Base-by-base conservation (phyloP, 1,284 basidiomycete species). In the Leccinum fuscescens region DNA sequence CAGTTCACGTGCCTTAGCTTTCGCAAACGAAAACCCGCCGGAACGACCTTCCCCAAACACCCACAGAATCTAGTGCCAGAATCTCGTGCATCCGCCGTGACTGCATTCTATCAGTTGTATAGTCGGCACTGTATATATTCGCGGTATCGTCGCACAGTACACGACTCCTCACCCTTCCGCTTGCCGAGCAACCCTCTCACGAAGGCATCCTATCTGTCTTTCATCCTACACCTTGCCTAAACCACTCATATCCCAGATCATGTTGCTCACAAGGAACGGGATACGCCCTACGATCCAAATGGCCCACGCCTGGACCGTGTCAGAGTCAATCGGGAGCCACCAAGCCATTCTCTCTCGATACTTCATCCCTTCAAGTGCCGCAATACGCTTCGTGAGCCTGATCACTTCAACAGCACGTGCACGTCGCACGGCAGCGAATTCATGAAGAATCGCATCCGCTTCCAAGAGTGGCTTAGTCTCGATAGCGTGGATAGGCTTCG, bases 201-300 rank as follows among this genome's bases (percentile, higher is more conserved):
- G n/a, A n/a, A n/a, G n/a, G n/a, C n/a, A n/a, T n/a, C n/a, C n/a
- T n/a, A n/a, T n/a, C n/a, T n/a, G n/a, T n/a, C n/a, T n/a, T n/a
- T n/a, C n/a, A n/a, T n/a, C 37, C 15, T 64, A 71, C 22, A 55
- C 63, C 52, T 59, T 58, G 11, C 63, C 56, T 17, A 70, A 56
- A 20, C 68, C 71, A 44, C 68, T 70, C n/a, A 66, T 2, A 6
- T 60, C 44, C 63, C 65, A 71, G 27, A 57, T 63, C 51, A 71
- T 60, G 50, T 42, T 64, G 5, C 17, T 50, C 52, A 22, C 62
- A 24, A 71, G 4, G 24, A 63, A 66, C 2, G 61, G 54, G 4
- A 69, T 15, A 11, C 22, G 35, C 31, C 61, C 65, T 0, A 55
- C 7, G 5, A 54, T 1, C 70, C 72, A 71, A 39, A 73, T 17